These are phyloP conservation scores for Pyrus communis DNA, from an alignment of 306 rosid species.

Conservation along the genomic window DNA sequence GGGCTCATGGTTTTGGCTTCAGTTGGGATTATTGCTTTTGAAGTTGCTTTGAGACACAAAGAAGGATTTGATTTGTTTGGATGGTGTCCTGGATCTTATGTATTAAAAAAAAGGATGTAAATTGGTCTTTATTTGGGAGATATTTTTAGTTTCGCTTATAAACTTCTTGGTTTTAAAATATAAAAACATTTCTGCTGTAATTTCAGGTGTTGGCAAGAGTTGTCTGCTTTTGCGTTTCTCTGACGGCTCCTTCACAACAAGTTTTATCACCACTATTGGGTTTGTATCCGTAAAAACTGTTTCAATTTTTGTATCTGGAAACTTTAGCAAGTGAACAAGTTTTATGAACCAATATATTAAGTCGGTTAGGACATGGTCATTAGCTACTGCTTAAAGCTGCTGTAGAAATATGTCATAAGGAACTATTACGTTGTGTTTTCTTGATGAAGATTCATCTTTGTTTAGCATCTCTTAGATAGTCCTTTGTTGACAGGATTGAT, in stretches of 20 bases:
- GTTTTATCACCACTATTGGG: conserved; percentile 82
- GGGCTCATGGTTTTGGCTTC: background rate
- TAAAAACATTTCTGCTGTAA: conserved; percentile 3
- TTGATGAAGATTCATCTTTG: background rate
- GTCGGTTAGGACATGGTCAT: conserved; percentile 1
- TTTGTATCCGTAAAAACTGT: conserved; percentile 32
- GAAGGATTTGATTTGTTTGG: background rate
- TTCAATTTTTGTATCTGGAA: background rate
- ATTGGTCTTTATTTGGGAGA: background rate
- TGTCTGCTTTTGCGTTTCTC: conserved; percentile 79
- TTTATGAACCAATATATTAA: background rate
- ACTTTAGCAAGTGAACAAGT: background rate
- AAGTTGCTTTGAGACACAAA: background rate
- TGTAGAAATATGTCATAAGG: background rate
- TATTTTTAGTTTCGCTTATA: background rate
- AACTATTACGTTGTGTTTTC: background rate
- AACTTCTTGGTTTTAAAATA: background rate
- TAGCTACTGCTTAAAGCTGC: background rate
- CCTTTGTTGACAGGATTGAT: conserved; percentile 48
- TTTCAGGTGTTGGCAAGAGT: conserved; percentile 82
- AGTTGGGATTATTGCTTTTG: background rate
- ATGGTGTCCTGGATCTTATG: background rate
- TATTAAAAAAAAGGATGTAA: background rate
- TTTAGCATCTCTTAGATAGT: conserved; percentile 5
- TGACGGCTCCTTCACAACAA: conserved; percentile 81